Evolutionary conservation across 2,329 filamentous ascomycete species (phyloP).

Genomic region (Pseudocercospora cruenta): DNA sequence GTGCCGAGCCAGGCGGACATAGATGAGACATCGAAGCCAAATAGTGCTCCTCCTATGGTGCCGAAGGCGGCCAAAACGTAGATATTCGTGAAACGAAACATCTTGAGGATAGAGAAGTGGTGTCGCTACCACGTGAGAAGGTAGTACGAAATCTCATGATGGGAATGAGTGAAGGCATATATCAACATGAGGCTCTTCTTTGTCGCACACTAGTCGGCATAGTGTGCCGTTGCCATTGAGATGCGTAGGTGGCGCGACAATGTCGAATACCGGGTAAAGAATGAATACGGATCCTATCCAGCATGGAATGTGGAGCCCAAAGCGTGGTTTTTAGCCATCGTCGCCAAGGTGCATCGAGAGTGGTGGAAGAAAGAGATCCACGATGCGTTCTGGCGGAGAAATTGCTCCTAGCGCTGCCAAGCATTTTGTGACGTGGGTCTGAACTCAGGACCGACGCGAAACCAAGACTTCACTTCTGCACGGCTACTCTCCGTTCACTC

Average conservation of each 20-base stretch:
- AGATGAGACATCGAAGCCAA: constrained; percentile 71
- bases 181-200: constrained; percentile 7
- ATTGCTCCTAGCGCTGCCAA: not conserved
- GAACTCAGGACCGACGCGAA: no score
- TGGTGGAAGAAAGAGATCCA: constrained; percentile 3
- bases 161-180: not conserved
- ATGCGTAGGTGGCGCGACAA: constrained; percentile 4
- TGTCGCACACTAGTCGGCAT: constrained; percentile 3
- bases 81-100: constrained; percentile 49
- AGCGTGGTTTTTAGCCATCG: not conserved
- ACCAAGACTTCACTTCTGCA: not conserved
- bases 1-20: constrained; percentile 66
- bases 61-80: constrained; percentile 60
- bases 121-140: not conserved
- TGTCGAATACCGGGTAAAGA: not conserved
- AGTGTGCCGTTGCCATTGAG: constrained; percentile 5
- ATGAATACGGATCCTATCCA: not conserved
- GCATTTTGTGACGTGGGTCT: not conserved
- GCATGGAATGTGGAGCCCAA: constrained; percentile 4
- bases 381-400: not conserved
- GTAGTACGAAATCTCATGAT: not conserved
- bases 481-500: not conserved
- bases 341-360: constrained; percentile 6
- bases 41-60: constrained; percentile 67
- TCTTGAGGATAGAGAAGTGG: constrained; percentile 16